Base-by-base conservation (phyloP, 2,329 filamentous ascomycete species). In the Verticillium nonalfalfae region DNA sequence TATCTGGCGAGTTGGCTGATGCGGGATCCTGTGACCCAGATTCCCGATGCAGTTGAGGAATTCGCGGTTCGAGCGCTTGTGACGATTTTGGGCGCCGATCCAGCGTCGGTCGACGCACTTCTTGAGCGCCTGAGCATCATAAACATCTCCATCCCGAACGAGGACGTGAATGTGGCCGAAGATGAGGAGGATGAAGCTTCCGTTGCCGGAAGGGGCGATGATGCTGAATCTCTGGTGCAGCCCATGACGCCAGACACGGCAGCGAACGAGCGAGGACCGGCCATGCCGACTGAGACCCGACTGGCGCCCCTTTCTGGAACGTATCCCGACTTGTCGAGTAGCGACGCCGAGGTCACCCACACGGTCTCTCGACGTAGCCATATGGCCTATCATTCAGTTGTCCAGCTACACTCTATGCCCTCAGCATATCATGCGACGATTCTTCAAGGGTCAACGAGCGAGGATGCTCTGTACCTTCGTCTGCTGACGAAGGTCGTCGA, bases 1-100 rank as follows among this genome's bases (percentile, higher is more conserved):
- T 67, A 61, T 1, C 65, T 78, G 2, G 64, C 71, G 0, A 61
- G 68, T 10, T 77, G 74, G 73, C 67, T 78, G 52, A 75, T 77
- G 73, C 69, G 63, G 14, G 65, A 73, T 18, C 64, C 65, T 0
- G 18, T 34, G 2, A 68, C 66, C 0, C 52, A 64, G 14, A 39
- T 60, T 11, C 39, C 36, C 34, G 33, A 50, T 13, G 18, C 31
- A 3, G 13, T 60, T 31, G 35, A 39, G 35, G 21, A 54, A 13
- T 31, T 21, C 33, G 18, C n/a, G 33, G n/a, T 52, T 11, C 54
- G 14, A 18, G n/a, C 33, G 3, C 58, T 59, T 14, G 34, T 54
- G 10, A 52, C 4, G 39, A 34, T 52, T 33, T 21, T 59, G 39
- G 31, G 34, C 26, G 45, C 34, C 18, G 7, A 21, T n/a, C 11